Base-by-base conservation (phyloP, 192 early-diverging fungal species). In the Gigaspora rosea region DNA sequence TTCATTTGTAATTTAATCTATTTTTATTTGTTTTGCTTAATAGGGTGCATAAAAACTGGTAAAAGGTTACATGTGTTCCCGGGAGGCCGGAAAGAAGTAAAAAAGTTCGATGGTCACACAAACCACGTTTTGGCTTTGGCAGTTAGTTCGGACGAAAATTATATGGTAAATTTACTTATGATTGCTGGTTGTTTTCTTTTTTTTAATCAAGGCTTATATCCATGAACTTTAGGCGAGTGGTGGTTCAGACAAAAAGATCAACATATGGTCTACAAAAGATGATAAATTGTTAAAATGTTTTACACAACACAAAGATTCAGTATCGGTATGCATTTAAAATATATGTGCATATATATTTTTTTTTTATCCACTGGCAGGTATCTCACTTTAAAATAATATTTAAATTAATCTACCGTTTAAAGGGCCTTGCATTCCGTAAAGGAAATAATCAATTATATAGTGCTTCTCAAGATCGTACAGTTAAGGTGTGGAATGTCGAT, bases 401-500 rank as follows among this genome's bases (percentile, higher is more conserved):
- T 32, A 20, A 13, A 36, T 33, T 36, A 41, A 36, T 59, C 35
- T 52, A 22, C 20, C 9, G 11, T 52, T 22, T 8, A 11, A 32
- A 90, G 89, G 88, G 92, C 20, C 84, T 98, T 75, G 89, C 86
- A 15, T 99, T 99, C 85, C 91, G 95, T 56, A 90, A 88, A 77
- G 91, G 92, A 32, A 75, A 82, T 69, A 87, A 91, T 80, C 91
- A 95, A 70, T 87, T 99, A 48, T 99, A 98, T 81, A 94, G 94
- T 67, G 90, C 90, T 72, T 94, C 95, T 8, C 83, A 85, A 27
- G 98, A 99, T 79, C 93, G 98, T 65, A 95, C 95, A 54, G 90
- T 99, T 80, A 99, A 99, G 81, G 67, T 98, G 47, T 99, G 97
- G 97, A 96, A 99, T 80, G 87, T 95, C 16, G 95, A 95, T 78